These are phyloP conservation scores for Leccinum rimulosum DNA, from an alignment of 768 basidiomycete genomes.

Conservation along the genomic window DNA sequence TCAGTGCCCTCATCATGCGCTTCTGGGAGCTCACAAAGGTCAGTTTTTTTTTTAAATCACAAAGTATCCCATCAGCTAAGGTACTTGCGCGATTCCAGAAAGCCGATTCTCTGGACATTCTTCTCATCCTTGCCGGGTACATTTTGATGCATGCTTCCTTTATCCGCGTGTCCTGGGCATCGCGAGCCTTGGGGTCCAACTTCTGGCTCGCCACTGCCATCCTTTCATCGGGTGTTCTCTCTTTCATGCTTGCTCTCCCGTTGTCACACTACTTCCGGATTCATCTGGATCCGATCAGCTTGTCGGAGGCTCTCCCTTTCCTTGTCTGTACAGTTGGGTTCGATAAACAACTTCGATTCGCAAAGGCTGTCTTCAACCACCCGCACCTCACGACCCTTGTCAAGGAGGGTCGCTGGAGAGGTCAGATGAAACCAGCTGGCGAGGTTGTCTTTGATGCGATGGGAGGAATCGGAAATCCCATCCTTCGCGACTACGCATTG, in stretches of 20 bases:
- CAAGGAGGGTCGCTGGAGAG: slow-evolving; percentile 37
- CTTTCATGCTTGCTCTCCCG: slow-evolving; percentile 82
- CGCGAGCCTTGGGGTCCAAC: slow-evolving; percentile 77
- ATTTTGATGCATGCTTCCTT: slow-evolving; percentile 96
- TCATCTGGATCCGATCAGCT: slow-evolving; percentile 86
- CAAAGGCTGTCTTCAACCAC: slow-evolving; percentile 84
- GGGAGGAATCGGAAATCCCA: slow-evolving; percentile 70
- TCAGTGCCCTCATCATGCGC: slow-evolving; percentile 65
- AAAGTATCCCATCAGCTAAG: slow-evolving; percentile 1
- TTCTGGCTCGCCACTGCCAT: slow-evolving; percentile 73
- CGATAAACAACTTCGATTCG: slow-evolving; percentile 93
- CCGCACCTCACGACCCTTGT: slow-evolving; percentile 54
- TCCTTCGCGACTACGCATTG: slow-evolving; percentile 89
- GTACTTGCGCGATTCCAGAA: slow-evolving; percentile 46
- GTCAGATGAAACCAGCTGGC: slow-evolving; percentile 69
- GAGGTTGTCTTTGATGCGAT: slow-evolving; percentile 85
- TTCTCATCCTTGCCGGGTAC: slow-evolving; percentile 94
- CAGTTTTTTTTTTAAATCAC: slow-evolving; percentile 16
- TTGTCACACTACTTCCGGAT: slow-evolving; percentile 74
- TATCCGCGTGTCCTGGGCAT: slow-evolving; percentile 84
- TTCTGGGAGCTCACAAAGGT: slow-evolving; percentile 89
- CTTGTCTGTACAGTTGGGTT: slow-evolving; percentile 97
- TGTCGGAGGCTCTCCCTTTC: slow-evolving; percentile 96
- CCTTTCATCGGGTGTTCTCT: slow-evolving; percentile 74
- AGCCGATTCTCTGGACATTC: slow-evolving; percentile 93